Evolutionary conservation across 2,329 filamentous ascomycete species (phyloP), one percentile per base, ranked within the genome.

Genomic region (Thermomyces lanuginosus): DNA sequence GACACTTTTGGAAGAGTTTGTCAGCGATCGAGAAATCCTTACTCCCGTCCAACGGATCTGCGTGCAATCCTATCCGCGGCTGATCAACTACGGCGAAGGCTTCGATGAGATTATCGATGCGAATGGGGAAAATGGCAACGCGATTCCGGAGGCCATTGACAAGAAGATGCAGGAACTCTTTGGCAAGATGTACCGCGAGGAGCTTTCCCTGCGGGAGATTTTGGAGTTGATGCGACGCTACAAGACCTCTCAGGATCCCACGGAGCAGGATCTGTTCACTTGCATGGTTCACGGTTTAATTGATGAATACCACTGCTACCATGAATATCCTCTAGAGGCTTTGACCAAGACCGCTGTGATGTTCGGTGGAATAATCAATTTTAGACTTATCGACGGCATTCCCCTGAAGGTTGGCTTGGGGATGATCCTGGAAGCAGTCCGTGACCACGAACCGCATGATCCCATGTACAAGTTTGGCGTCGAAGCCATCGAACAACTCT

Each of bases 221-320:
- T 77, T 98, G 27, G 74, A 79, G 35, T 70, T 82, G 20, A 69
- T 98, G 43, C 75, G 82, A 36, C 68, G 70, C 30, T 92, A 92
- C 58, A 95, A 98, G 50, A 73, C 73, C 30, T 95, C 91, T 1
- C 71, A 72, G 24, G 78, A 89, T 33, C 67, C 81, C 2, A 60
- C 76, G 9, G 82, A 93, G 34, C 89, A 95, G 49, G 89, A 98
- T 47, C 69, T 93, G 5, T 98, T 98, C 48, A 80, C 86, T 8
- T 93, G 86, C 57, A 98, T 98, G 83, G 92, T 98, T 18, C 84
- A 93, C 44, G 89, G 89, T 1, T 62, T 98, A 3, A 93, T 98
- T 42, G 89, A 98, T 42, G 89, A 98, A 57, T 98, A 93, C 49
- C 76, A 76, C 29, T 91, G 92, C 45, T 98, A 93, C 48, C 72